Percentiles rank a stretch among this genome's conserved stretches.
Evolutionary conservation across 495 filamentous ascomycete genomes (phyloP).

Genomic region (Penicillium manginii): DNA sequence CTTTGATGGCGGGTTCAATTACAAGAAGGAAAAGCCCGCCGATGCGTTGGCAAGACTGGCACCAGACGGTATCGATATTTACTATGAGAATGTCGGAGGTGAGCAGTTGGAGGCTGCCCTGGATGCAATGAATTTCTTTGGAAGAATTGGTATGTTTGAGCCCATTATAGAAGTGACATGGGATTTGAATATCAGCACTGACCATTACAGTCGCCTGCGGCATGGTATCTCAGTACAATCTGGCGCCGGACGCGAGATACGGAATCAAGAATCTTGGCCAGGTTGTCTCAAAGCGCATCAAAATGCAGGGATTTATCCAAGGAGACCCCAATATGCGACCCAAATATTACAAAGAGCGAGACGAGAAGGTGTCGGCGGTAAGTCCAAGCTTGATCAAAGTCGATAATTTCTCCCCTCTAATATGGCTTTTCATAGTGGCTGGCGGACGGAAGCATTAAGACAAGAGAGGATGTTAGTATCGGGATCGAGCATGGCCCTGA

Average conservation of each 20-base stretch:
- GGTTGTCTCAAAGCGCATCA: conserved; percentile 60
- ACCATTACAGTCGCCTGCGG: conserved; percentile 54
- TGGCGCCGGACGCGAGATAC: conserved; percentile 49
- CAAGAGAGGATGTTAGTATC: conserved; percentile 66
- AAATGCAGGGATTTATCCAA: conserved; percentile 80
- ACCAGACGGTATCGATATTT: conserved; percentile 88
- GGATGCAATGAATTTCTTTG: conserved; percentile 66
- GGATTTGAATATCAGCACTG: not conserved
- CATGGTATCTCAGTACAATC: conserved; percentile 82
- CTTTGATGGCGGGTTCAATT: conserved; percentile 76
- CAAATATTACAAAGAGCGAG: conserved; percentile 74
- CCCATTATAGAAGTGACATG: not conserved
- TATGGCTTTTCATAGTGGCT: conserved; percentile 65
- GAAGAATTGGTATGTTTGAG: conserved; percentile 56
- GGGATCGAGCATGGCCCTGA: conserved; percentile 86
- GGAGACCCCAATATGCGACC: conserved; percentile 67
- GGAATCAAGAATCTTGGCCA: conserved; percentile 66
- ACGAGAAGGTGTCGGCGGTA: conserved; percentile 65
- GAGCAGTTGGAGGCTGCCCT: conserved; percentile 83
- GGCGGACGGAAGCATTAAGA: conserved; percentile 76
- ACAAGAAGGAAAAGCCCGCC: conserved; percentile 70
- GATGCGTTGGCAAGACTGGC: conserved; percentile 76
- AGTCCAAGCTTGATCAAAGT: not conserved
- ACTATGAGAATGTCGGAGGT: conserved; percentile 96
- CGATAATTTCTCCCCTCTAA: not conserved